These are phyloP conservation scores for Candida caryicola DNA, from an alignment of 805 yeast genomes.

Conservation along the genomic window DNA sequence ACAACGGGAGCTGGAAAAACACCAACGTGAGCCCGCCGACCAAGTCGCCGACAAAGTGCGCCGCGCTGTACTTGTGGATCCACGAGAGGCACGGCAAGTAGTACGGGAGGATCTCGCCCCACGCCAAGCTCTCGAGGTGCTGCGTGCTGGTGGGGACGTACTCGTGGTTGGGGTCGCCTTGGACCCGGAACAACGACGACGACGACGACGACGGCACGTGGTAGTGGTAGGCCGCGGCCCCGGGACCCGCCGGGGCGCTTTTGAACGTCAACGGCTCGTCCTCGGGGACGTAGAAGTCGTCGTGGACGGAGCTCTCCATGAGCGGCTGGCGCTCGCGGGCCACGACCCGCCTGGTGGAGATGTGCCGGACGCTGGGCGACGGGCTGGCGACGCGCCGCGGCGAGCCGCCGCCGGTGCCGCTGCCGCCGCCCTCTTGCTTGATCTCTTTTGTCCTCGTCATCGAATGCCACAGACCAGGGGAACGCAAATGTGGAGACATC, in stretches of 20 bases:
- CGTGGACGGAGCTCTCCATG: background rate
- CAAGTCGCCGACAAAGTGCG: constrained; percentile 55
- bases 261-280: constrained; percentile 1
- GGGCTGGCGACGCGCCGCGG: constrained; percentile 6
- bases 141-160: constrained; percentile 23
- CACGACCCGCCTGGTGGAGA: constrained; percentile 20
- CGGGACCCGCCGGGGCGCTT: background rate
- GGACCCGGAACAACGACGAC: constrained; percentile 8
- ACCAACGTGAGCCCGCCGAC: constrained; percentile 86
- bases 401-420: background rate
- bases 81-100: constrained; percentile 68
- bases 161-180: constrained; percentile 8
- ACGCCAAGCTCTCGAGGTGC: constrained; percentile 20
- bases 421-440: too few relatives aligned
- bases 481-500: too few relatives aligned
- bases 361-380: constrained; percentile 11
- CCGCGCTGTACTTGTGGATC: constrained; percentile 50
- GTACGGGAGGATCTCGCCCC: constrained; percentile 47
- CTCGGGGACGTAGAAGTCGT: constrained; percentile 1
- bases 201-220: constrained; percentile 8
- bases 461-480: too few relatives aligned
- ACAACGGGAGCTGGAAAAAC: constrained; percentile 86
- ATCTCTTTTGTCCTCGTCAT: too few relatives aligned
- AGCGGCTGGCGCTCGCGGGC: background rate
- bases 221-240: background rate